A percentile compares a stretch with the other conserved stretches of the same genome.
Evolutionary conservation across 345 rosid genomes (phyloP).

Genomic region (Corchorus capsularis): DNA sequence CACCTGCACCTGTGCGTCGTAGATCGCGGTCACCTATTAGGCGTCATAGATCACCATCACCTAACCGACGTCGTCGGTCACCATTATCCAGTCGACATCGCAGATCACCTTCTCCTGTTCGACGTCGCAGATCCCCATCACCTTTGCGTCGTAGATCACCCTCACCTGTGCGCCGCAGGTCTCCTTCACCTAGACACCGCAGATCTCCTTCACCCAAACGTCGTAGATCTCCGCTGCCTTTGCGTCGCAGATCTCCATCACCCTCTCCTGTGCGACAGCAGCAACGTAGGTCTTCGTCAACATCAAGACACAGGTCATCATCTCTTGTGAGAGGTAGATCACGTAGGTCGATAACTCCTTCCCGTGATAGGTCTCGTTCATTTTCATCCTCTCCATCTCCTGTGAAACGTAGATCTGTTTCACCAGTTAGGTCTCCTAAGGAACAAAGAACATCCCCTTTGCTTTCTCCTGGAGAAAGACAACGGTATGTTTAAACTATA

Average conservation of each 20-base stretch:
- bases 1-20: slow-evolving; percentile 25
- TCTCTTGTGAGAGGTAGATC: slow-evolving; percentile 38
- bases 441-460: slow-evolving; percentile 43
- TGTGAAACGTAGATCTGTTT: slow-evolving; percentile 41
- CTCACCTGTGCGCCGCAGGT: slow-evolving; percentile 32
- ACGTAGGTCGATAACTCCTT: slow-evolving; percentile 39
- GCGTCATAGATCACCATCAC: slow-evolving; percentile 28
- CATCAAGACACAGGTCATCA: slow-evolving; percentile 30
- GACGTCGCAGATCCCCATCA: slow-evolving; percentile 37
- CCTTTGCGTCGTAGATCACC: slow-evolving; percentile 42
- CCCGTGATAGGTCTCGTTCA: slow-evolving; percentile 45
- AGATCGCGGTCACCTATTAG: slow-evolving; percentile 29
- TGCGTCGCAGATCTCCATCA: slow-evolving; percentile 42
- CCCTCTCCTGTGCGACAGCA: slow-evolving; percentile 33
- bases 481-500: slow-evolving; percentile 39
- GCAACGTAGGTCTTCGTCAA: slow-evolving; percentile 46
- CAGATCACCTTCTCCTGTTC: slow-evolving; percentile 47
- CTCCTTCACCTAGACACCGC: slow-evolving; percentile 35
- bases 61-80: slow-evolving; percentile 33
- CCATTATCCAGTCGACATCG: slow-evolving; percentile 37
- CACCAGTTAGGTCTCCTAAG: slow-evolving; percentile 40
- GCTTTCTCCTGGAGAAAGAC: slow-evolving; percentile 46
- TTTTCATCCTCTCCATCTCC: slow-evolving; percentile 56
- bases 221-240: slow-evolving; percentile 31
- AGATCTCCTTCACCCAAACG: slow-evolving; percentile 44